Conservation (phyloP, 2,329 filamentous ascomycete species). For the Aspergillus piperis region DNA sequence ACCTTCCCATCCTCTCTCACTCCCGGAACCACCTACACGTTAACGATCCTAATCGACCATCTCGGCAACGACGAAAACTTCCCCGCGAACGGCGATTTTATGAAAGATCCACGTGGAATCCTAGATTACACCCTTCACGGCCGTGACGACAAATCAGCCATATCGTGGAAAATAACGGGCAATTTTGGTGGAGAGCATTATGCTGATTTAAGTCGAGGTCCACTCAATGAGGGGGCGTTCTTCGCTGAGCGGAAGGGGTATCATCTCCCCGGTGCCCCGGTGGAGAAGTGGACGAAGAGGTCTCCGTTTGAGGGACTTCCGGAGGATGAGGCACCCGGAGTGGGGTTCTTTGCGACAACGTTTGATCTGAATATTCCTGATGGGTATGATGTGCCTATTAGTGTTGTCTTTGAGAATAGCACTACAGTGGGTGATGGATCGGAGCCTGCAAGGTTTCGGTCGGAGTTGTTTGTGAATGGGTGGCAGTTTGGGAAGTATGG, state of each 20-base stretch:
- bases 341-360: constrained; percentile 52
- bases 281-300: constrained; percentile 24
- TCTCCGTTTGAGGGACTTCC: constrained; percentile 36
- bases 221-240: constrained; percentile 57
- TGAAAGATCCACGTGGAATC: constrained; percentile 56
- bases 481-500: constrained; percentile 57
- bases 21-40: constrained; percentile 12
- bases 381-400: constrained; percentile 56
- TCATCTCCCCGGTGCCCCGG: constrained; percentile 50
- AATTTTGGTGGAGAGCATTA: constrained; percentile 58
- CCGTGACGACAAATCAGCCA: constrained; percentile 23
- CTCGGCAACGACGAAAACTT: constrained; percentile 39
- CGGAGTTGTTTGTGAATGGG: constrained; percentile 53
- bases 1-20: not conserved
- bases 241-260: constrained; percentile 56
- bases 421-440: not conserved
- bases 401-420: constrained; percentile 47
- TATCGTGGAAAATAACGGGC: constrained; percentile 56
- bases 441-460: constrained; percentile 32
- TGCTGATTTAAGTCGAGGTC: constrained; percentile 51
- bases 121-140: constrained; percentile 46
- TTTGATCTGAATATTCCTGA: constrained; percentile 51
- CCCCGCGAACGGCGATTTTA: constrained; percentile 15
- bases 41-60: constrained; percentile 28
- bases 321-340: constrained; percentile 37